Evolutionary conservation across 2,329 filamentous ascomycete genomes (phyloP), one percentile per base, ranked within the genome.

Genomic region (Periglandula ipomoeae): DNA sequence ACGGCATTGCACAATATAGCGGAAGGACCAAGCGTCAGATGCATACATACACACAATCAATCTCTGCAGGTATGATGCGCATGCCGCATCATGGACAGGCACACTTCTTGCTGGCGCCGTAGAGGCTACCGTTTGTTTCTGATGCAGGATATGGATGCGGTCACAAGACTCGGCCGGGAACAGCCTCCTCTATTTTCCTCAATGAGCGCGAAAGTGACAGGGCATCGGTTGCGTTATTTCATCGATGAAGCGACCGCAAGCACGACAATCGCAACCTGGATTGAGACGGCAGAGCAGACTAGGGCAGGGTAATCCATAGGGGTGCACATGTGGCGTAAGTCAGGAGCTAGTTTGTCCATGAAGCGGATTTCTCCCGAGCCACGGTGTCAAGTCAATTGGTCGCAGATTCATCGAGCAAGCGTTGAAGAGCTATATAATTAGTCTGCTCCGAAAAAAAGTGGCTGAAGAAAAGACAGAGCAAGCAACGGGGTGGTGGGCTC

Each of bases 51-150:
- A 5, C 15, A 37, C 34, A 44, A n/a, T 27, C 38, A 40, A n/a
- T 22, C 34, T 17, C 24, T 47, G 45, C 45, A 34, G 24, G 37
- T 41, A 47, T 47, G 45, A 34, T 47, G 45, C 37, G 45, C 45
- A 41, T 34, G 19, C 37, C 17, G 34, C 32, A 17, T 44, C 24
- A 20, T 30, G 9, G 30, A 44, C 27, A 44, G 23, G 17, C 27
- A 7, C 20, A 17, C 13, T 17, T 34, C 7, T n/a, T n/a, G n/a
- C n/a, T n/a, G n/a, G n/a, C n/a, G n/a, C n/a, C n/a, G n/a, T n/a
- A n/a, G n/a, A n/a, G n/a, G n/a, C n/a, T n/a, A n/a, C n/a, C n/a
- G n/a, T n/a, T n/a, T n/a, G n/a, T n/a, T n/a, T n/a, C n/a, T n/a
- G n/a, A n/a, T n/a, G n/a, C n/a, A n/a, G 26, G 41, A 3, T 24